Conservation (phyloP, 208 protist genomes). For the Angomonas ambiguus region DNA sequence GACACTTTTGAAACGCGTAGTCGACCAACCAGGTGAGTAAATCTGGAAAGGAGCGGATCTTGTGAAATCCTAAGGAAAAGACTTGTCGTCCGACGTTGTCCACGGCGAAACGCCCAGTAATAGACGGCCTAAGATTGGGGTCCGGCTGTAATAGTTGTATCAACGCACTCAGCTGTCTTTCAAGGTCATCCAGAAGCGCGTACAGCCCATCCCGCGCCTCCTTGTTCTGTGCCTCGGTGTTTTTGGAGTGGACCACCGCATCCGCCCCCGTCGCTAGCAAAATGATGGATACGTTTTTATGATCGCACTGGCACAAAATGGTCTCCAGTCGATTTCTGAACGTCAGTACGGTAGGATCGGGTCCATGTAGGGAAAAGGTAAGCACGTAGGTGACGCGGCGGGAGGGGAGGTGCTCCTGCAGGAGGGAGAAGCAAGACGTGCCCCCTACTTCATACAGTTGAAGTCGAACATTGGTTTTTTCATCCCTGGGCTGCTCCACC, state of each 20-base stretch:
- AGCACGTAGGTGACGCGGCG: constrained; percentile 69
- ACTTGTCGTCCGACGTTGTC: constrained; percentile 58
- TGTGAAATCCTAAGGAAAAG: constrained; percentile 15
- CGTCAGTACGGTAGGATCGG: neutral
- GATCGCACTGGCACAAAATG: constrained; percentile 60
- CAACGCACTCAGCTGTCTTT: constrained; percentile 58
- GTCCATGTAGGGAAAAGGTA: constrained; percentile 57
- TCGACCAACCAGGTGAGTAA: constrained; percentile 64
- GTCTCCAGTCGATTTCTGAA: constrained; percentile 54
- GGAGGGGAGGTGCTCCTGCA: constrained; percentile 58
- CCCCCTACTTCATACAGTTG: constrained; percentile 65
- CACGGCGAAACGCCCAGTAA: constrained; percentile 64
- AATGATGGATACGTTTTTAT: constrained; percentile 36
- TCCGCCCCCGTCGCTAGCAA: constrained; percentile 38
- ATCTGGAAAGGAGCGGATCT: constrained; percentile 21
- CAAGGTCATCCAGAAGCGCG: constrained; percentile 38
- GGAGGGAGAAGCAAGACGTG: constrained; percentile 47
- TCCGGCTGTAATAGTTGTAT: constrained; percentile 63
- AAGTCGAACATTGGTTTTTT: constrained; percentile 26
- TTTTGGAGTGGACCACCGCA: neutral
- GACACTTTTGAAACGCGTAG: constrained; percentile 45
- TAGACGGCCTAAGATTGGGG: constrained; percentile 48
- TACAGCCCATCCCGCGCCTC: constrained; percentile 19
- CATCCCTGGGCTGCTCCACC: neutral
- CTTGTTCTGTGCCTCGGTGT: neutral